Conservation (phyloP, 2,329 filamentous ascomycete genomes). For the Bipolaris zeicola region DNA sequence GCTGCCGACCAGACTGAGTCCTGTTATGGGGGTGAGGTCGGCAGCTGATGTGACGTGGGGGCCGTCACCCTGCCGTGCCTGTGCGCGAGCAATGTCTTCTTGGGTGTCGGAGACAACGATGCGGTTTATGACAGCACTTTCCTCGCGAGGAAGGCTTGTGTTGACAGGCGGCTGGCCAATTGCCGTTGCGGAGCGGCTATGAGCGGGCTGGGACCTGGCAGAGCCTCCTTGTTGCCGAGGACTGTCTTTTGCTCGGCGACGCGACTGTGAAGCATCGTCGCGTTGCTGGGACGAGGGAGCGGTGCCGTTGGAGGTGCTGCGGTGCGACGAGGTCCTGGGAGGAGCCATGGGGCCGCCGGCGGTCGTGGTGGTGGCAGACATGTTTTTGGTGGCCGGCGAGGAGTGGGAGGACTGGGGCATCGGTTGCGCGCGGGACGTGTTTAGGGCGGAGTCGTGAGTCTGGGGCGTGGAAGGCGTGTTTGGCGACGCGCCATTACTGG, state of each 20-base stretch:
- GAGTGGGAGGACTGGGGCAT: constrained; percentile 38
- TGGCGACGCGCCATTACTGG: constrained; percentile 50
- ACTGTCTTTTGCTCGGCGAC: constrained; percentile 56
- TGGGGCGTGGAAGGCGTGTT: constrained; percentile 46
- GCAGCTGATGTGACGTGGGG: constrained; percentile 51
- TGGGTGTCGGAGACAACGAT: constrained; percentile 77
- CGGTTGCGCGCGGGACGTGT: constrained; percentile 52
- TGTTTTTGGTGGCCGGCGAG: constrained; percentile 53
- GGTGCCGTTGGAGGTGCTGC: constrained; percentile 48
- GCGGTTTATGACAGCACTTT: constrained; percentile 78
- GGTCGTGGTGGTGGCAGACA: constrained; percentile 61
- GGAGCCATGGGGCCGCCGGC: constrained; percentile 69
- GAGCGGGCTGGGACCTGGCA: constrained; percentile 44
- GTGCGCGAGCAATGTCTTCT: constrained; percentile 73
- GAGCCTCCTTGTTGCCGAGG: constrained; percentile 44
- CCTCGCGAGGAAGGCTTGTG: constrained; percentile 69
- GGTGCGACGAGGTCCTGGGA: constrained; percentile 79
- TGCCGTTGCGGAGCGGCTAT: constrained; percentile 55
- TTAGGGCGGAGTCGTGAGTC: constrained; percentile 43
- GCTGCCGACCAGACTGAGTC: constrained; percentile 56
- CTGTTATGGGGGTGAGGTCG: constrained; percentile 54
- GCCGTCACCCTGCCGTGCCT: constrained; percentile 70
- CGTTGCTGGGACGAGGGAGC: constrained; percentile 35
- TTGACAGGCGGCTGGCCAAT: constrained; percentile 61
- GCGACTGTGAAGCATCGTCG: constrained; percentile 45